These are phyloP conservation scores for Lachnellula occidentalis DNA, from an alignment of 2,329 filamentous ascomycete genomes.

Conservation along the genomic window DNA sequence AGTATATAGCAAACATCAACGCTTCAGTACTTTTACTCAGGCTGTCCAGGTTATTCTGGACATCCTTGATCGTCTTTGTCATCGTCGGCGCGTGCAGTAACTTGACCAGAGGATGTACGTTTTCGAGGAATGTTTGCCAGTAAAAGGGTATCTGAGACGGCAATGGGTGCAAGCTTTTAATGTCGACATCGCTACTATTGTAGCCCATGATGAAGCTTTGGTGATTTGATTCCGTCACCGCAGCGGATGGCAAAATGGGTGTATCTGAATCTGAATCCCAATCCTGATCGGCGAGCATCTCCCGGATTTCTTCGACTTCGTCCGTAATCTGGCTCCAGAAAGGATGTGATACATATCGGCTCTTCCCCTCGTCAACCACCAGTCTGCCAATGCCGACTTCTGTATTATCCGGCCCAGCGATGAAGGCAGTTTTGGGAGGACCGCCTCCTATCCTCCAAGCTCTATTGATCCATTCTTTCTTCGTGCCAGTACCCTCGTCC, in stretches of 20 bases:
- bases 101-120: conserved; percentile 68
- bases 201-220: conserved; percentile 71
- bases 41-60: conserved; percentile 52
- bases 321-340: conserved; percentile 73
- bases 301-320: conserved; percentile 42
- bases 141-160: conserved; percentile 60
- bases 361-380: conserved; percentile 63
- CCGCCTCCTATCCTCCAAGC: conserved; percentile 21
- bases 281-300: conserved; percentile 27
- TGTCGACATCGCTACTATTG: conserved; percentile 62
- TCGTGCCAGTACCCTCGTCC: conserved; percentile 25
- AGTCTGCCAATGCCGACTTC: conserved; percentile 50
- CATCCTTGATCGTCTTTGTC: conserved; percentile 54
- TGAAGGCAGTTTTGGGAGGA: conserved; percentile 21
- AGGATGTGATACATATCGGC: conserved; percentile 68
- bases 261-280: conserved; percentile 24
- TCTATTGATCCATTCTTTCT: conserved; percentile 23
- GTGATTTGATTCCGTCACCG: conserved; percentile 58
- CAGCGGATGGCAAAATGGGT: conserved; percentile 34
- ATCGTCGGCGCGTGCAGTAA: conserved; percentile 65
- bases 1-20: conserved; percentile 52
- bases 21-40: conserved; percentile 42
- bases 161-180: conserved; percentile 58
- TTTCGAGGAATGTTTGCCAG: conserved; percentile 67
- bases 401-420: conserved; percentile 38